Conservation (phyloP, 2,329 filamentous ascomycete genomes). For the Ceratocystis papillata region DNA sequence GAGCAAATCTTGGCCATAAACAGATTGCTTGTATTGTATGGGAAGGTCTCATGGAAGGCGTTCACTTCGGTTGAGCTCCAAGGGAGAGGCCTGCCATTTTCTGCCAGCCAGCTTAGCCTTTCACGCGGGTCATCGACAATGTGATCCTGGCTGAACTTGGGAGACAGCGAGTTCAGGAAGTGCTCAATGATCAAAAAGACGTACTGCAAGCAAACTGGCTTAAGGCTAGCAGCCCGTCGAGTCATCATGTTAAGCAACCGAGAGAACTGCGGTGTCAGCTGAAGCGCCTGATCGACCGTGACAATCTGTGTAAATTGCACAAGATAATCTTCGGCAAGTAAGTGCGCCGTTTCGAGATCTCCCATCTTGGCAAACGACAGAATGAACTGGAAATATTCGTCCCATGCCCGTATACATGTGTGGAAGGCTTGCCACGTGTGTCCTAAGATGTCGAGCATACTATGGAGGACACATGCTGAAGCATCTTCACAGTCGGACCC, state of each 20-base stretch:
- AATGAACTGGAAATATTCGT: slow-evolving; percentile 64
- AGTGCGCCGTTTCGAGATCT: slow-evolving; percentile 42
- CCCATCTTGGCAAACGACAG: slow-evolving; percentile 55
- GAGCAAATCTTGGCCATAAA: slow-evolving; percentile 56
- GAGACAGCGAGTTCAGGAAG: slow-evolving; percentile 38
- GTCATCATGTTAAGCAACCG: slow-evolving; percentile 44
- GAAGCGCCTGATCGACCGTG: slow-evolving; percentile 44
- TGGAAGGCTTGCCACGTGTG: slow-evolving; percentile 55
- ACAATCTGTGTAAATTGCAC: slow-evolving; percentile 49
- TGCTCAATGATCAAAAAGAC: slow-evolving; percentile 28
- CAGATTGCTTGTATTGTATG: slow-evolving; percentile 36
- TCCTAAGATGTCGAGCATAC: slow-evolving; percentile 40
- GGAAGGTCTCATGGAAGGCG: slow-evolving; percentile 37
- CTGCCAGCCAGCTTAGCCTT: slow-evolving; percentile 32
- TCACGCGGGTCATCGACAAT: slow-evolving; percentile 35
- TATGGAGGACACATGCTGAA: slow-evolving; percentile 31
- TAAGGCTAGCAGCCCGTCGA: slow-evolving; percentile 35
- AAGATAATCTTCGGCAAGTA: slow-evolving; percentile 54
- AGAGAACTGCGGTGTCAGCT: slow-evolving; percentile 45
- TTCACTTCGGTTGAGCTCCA: slow-evolving; percentile 40
- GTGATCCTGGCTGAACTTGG: slow-evolving; percentile 30
- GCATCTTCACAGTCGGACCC: slow-evolving; percentile 31
- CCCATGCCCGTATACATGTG: slow-evolving; percentile 54
- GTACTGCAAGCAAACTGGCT: slow-evolving; percentile 4
- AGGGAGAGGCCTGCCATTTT: slow-evolving; percentile 33